Base-by-base conservation (phyloP, 192 early-diverging fungal genomes). In the Jimgerdemannia lactiflua region DNA sequence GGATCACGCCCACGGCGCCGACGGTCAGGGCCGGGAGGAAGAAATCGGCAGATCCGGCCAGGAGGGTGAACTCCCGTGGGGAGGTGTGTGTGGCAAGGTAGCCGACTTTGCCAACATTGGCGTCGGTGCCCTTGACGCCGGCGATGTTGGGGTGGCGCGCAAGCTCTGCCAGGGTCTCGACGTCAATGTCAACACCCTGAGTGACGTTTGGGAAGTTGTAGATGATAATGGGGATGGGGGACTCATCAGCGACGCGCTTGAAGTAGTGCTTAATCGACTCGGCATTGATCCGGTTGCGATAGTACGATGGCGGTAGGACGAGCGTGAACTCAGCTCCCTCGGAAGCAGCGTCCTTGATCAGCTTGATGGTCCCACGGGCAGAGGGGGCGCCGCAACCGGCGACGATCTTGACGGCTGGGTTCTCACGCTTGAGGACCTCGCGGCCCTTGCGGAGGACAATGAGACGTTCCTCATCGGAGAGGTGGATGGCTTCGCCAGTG, bases 91-190 rank as follows among this genome's bases (percentile, higher is more conserved):
- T 41, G 68, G 77, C 69, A 14, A 82, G 66, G 69, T 75, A 69
- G 65, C 73, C 80, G n/a, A 82, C 74, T 72, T 82, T 82, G 20
- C 80, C 80, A 67, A 82, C 75, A 68, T 82, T 82, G 43, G 77
- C 80, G 41, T 82, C 80, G 14, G 80, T 82, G 14, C 74, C 80
- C 74, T 82, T 82, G 42, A 82, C 64, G 43, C 73, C 80, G 39
- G 73, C 74, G 72, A 82, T 82, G 71, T 82, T 82, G 43, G 67
- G 39, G 65, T 82, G 80, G 40, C 73, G 65, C 9, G 80, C 29
- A 17, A 82, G 67, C 9, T 73, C 41, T 10, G 65, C 44, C 68
- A 82, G 42, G 9, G 67, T 67, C 1, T 54, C 67, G 42, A 70
- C 74, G 29, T 68, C 43, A 49, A 82, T 64, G 43, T 82, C 80